Evolutionary conservation across 2,329 filamentous ascomycete genomes (phyloP), one percentile per base, ranked within the genome.

Genomic region (Zalaria sp.): DNA sequence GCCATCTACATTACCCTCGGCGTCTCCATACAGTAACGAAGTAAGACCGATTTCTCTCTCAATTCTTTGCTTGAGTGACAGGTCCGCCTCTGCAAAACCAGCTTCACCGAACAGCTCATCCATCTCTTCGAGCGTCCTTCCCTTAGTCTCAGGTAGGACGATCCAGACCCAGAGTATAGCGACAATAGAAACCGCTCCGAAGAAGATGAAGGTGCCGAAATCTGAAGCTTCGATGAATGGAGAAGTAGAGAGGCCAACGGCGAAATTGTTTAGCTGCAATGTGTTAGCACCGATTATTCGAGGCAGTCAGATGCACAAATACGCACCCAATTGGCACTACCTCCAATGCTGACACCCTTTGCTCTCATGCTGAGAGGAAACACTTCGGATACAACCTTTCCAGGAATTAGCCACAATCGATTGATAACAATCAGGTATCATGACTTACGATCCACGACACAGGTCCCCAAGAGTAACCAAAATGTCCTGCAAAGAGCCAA

Each of bases 401-500:
- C n/a, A 34, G n/a, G 31, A 8, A 34, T 8, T n/a, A 34, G 31
- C n/a, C 31, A 8, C 31, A 7, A 36, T 41, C 9, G 29, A 18
- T 18, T 18, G 18, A 18, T 18, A 18, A 18, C 18, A 18, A 18
- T 18, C 18, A 18, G 18, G 18, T 18, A 25, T 25, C 26, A 25
- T 18, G n/a, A 37, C 34, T 41, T 5, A 46, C 44, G 25, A 44
- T 41, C 42, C 42, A 44, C 3, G 42, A 37, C 3, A 44, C 42
- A 5, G 42, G 42, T 10, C 81, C 79, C 81, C 81, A 87, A 0
- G 73, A 78, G 56, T 83, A 85, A 27, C 79, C 82, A 52, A 86
- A 87, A 55, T 83, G 73, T 28, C 81, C 65, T 18, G 82, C 74
- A 47, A 82, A 86, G 1, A 86, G 66, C 81, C 81, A 86, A 5